A percentile compares a stretch with the other conserved stretches of the same genome.
Conservation (phyloP, 2,329 filamentous ascomycete species). For the Fusarium albosuccineum region DNA sequence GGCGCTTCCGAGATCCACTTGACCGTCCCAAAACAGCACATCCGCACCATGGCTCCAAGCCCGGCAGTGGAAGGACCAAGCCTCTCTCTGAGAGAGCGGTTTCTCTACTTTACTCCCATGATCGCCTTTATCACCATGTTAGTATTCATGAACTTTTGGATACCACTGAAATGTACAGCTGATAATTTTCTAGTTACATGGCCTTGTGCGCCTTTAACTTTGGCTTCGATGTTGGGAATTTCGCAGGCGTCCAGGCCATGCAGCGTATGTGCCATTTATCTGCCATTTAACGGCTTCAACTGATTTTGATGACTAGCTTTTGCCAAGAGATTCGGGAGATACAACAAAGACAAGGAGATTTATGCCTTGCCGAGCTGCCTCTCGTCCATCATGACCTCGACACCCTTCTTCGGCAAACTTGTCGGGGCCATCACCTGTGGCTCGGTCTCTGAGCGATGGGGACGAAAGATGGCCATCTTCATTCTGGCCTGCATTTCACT, state of each 20-base stretch:
- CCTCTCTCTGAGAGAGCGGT: not conserved
- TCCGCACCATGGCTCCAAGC: not conserved
- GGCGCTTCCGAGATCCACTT: not conserved
- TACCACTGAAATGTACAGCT: not conserved
- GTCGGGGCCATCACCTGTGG: constrained; percentile 22
- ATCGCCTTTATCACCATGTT: not conserved
- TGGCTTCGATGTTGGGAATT: constrained; percentile 47
- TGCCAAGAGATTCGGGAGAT: constrained; percentile 41
- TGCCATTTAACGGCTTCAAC: not conserved
- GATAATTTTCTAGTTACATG: constrained; percentile 38
- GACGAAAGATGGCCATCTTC: constrained; percentile 43
- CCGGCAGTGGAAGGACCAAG: not conserved
- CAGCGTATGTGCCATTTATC: constrained; percentile 1
- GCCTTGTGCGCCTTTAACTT: constrained; percentile 45
- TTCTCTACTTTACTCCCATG: not conserved
- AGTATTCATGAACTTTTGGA: not conserved
- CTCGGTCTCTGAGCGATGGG: constrained; percentile 43
- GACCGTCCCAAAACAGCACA: too few species aligned
- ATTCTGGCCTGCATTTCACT: constrained; percentile 29
- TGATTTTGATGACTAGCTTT: constrained; percentile 16
- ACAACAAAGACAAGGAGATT: constrained; percentile 15
- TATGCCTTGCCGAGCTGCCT: constrained; percentile 38
- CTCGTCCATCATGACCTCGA: constrained; percentile 44
- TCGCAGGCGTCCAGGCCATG: constrained; percentile 46
- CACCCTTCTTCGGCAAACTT: constrained; percentile 44